Base-by-base conservation (phyloP, 805 yeast species). In the Scheffersomyces lignosus region DNA sequence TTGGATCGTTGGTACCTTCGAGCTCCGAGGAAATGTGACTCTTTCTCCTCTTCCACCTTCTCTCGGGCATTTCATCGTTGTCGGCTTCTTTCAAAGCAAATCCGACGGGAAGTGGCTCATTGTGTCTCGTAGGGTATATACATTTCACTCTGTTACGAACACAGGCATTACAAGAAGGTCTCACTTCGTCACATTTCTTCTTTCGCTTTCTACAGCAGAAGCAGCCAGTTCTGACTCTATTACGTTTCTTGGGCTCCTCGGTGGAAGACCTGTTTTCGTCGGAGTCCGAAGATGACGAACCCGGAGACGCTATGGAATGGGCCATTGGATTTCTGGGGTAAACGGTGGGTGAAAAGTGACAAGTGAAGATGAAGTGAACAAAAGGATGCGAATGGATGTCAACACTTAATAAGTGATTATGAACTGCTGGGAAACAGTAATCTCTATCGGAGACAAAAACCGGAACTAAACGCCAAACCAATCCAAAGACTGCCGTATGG, bases 101-200 rank as follows among this genome's bases (percentile, higher is more conserved):
- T 3, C 34, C 34, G 12, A 18, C 16, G 2, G 46, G 44, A 12
- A 41, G 25, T 4, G 45, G 31, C 27, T 40, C 44, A 18, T 44
- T 41, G 12, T 29, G 31, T 22, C 29, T 15, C 27, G 26, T 28
- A 8, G 49, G 49, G 27, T 41, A 45, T 17, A 37, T 33, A 29
- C 49, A 45, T 28, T 36, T 34, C 36, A 38, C 18, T 5, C 39
- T 17, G 18, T 44, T 43, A 15, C 43, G 34, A 8, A 38, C 31
- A 29, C 49, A 45, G 5, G 40, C 46, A 9, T 15, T 25, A 18
- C 49, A 45, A 7, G 36, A 20, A 5, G 49, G 49, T n/a, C 34
- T 40, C 7, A 26, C 12, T 30, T 45, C 49, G 18, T 45, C 49
- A 27, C 49, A 45, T 36, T 43, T 45, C 41, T 45, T 45, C 38